Percentiles rank a stretch among this genome's conserved stretches.
Evolutionary conservation across 805 yeast species (phyloP).

Genomic region (Isabelozyma gotoi): DNA sequence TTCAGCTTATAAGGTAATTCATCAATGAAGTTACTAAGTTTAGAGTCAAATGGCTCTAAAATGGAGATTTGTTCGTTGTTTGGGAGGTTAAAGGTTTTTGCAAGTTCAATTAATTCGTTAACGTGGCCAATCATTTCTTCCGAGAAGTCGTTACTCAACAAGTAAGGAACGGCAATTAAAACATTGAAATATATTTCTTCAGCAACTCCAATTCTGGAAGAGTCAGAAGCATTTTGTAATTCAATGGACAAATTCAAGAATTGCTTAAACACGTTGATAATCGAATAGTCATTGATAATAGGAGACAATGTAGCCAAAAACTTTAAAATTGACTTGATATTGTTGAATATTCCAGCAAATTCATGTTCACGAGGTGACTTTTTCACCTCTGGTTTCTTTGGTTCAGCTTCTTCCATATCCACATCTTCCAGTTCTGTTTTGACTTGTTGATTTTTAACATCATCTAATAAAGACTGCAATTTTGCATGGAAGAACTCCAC

Average conservation of each 20-base stretch:
- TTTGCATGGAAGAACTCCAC: constrained; percentile 67
- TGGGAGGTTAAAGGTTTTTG: constrained; percentile 38
- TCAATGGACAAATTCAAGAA: constrained; percentile 57
- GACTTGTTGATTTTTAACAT: constrained; percentile 6
- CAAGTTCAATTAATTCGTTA: constrained; percentile 47
- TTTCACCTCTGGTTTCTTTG: constrained; percentile 18
- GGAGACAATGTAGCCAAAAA: constrained; percentile 67
- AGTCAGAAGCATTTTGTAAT: constrained; percentile 38
- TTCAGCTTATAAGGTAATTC: constrained; percentile 51
- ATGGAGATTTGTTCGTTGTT: constrained; percentile 8
- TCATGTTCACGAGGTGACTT: constrained; percentile 15
- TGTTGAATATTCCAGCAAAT: constrained; percentile 63
- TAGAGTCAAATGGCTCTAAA: constrained; percentile 39
- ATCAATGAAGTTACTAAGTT: constrained; percentile 22
- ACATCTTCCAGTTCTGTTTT: constrained; percentile 9
- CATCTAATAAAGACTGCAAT: constrained; percentile 55
- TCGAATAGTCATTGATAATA: constrained; percentile 49
- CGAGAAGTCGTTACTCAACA: constrained; percentile 44
- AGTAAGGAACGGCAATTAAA: constrained; percentile 64
- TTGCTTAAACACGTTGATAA: constrained; percentile 46
- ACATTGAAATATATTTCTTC: constrained; percentile 67
- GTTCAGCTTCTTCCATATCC: constrained; percentile 5
- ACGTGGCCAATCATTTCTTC: constrained; percentile 30
- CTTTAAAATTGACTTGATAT: constrained; percentile 67
- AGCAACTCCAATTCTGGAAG: constrained; percentile 54